Base-by-base conservation (phyloP, 1,139 yeast genomes). In the Pichia norvegensis region DNA sequence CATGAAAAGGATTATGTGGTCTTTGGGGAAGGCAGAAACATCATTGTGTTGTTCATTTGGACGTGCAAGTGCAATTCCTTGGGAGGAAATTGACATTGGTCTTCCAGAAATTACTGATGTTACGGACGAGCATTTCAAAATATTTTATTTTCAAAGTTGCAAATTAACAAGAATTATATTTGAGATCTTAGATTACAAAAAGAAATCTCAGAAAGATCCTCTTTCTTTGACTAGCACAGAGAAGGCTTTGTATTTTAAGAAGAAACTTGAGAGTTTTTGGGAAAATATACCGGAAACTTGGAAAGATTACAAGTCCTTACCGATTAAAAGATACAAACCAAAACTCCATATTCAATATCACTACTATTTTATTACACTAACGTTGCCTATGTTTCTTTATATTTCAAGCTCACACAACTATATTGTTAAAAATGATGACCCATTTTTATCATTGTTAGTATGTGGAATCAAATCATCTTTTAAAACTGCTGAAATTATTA, bases 11-110 rank as follows among this genome's bases (percentile, higher is more conserved):
- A 54, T 68, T 2, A 56, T 67, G 55, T 69, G 73, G 72, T 59
- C 72, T 0, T 46, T 69, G 33, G 64, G 67, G 33, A 69, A 67
- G 41, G 57, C 58, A 31, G 72, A 68, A 50, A 57, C 67, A 37
- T 57, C 65, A 0, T 49, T 69, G 20, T 64, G 71, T 47, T 61
- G 68, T 33, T 66, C 68, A 6, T 66, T 70, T 55, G 74, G 74
- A 19, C 57, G 74, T 39, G 67, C 70, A 10, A 62, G 70, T 43
- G 65, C 65, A 14, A 60, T 69, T 37, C 65, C 63, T 17, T 66
- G 68, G 57, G 67, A 67, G 43, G 73, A 69, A 37, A 63, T 63
- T 38, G 67, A 65, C 47, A 56, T 65, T 33, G 65, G 58, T 11
- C 55, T 63, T 23, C 70, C 70, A 2, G 43, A 41, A 11, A 51